Evolutionary conservation across 805 yeast genomes (phyloP).

Genomic region (Scheffersomyces stipitis): DNA sequence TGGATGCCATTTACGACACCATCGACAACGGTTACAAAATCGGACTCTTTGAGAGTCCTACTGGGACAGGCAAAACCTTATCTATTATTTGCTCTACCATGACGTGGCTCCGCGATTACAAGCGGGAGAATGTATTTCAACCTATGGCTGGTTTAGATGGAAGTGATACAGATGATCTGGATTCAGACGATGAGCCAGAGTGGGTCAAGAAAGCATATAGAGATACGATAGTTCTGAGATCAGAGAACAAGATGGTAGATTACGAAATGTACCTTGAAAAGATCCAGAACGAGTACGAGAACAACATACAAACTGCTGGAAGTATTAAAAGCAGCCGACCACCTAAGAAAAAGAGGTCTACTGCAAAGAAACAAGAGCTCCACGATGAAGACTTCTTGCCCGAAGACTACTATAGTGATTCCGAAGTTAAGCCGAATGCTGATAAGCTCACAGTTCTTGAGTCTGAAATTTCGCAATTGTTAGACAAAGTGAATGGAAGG

Average conservation of each 20-base stretch:
- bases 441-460: conserved; percentile 33
- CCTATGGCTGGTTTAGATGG: neutral
- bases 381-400: conserved; percentile 24
- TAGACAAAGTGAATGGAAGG: conserved; percentile 41
- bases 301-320: conserved; percentile 11
- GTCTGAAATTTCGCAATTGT: conserved; percentile 48
- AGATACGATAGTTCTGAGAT: conserved; percentile 30
- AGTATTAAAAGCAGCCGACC: conserved; percentile 10
- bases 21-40: conserved; percentile 56
- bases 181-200: conserved; percentile 60
- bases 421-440: conserved; percentile 10
- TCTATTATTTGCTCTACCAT: conserved; percentile 82
- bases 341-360: conserved; percentile 6
- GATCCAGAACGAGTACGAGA: conserved; percentile 24
- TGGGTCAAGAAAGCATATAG: conserved; percentile 54
- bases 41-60: conserved; percentile 88
- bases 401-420: conserved; percentile 36
- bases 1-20: conserved; percentile 71
- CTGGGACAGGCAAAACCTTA: conserved; percentile 92
- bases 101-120: conserved; percentile 72
- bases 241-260: conserved; percentile 26
- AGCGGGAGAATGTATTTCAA: conserved; percentile 18
- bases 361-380: conserved; percentile 5
- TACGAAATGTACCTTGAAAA: conserved; percentile 43
- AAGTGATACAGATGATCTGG: conserved; percentile 1